Evolutionary conservation across 2,329 filamentous ascomycete species (phyloP).

Genomic region (Trichophaea hybrida): DNA sequence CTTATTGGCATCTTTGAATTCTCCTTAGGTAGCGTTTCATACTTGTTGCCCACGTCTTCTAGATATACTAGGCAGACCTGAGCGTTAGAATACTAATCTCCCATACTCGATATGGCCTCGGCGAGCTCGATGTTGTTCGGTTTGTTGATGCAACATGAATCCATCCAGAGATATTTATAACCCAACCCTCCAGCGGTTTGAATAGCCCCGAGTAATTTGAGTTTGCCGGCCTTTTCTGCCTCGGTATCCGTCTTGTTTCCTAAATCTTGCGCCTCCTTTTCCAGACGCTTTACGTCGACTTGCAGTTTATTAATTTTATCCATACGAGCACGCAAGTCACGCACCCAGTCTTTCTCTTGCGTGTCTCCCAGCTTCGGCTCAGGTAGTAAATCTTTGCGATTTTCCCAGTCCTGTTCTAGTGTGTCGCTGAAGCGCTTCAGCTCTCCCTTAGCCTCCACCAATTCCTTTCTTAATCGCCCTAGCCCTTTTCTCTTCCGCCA

Average conservation of each 20-base stretch:
- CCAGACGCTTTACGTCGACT: background rate
- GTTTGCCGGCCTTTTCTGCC: background rate
- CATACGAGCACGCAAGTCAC: no score
- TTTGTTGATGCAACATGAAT: conserved; percentile 23
- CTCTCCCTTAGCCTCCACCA: background rate
- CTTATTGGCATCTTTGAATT: background rate
- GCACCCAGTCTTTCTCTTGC: background rate
- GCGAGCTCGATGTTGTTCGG: conserved; percentile 27
- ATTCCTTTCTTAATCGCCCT: background rate
- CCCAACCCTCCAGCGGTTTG: background rate
- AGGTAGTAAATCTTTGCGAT: background rate
- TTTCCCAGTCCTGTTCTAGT: background rate
- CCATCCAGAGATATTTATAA: background rate
- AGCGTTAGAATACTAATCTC: conserved; percentile 29
- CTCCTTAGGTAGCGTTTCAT: background rate
- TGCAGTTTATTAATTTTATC: background rate
- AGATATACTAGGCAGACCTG: conserved; percentile 30
- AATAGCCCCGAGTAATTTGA: background rate
- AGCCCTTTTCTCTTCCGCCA: background rate
- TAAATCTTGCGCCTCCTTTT: background rate
- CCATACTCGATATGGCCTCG: conserved; percentile 30
- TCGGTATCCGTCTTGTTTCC: background rate
- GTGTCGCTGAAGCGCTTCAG: background rate
- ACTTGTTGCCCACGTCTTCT: conserved; percentile 6
- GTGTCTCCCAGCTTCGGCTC: background rate